Percentiles rank a stretch among this genome's conserved stretches.
Evolutionary conservation across 768 basidiomycete genomes (phyloP).

Genomic region (Xanthoconium purpureum): DNA sequence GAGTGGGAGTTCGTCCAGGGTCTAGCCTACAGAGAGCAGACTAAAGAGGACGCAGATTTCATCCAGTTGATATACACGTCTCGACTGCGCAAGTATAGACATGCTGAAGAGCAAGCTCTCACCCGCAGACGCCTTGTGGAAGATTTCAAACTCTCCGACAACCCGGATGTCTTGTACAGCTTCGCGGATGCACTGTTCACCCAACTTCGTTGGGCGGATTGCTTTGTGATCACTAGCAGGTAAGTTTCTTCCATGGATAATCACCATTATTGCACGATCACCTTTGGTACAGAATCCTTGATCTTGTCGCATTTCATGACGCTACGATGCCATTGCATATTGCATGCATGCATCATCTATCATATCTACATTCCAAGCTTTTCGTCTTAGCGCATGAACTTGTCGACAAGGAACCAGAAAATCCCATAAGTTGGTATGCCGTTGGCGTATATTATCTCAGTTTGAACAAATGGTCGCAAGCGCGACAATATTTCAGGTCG

Average conservation of each 20-base stretch:
- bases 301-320: constrained; percentile 80
- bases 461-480: constrained; percentile 83
- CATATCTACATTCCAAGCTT: constrained; percentile 85
- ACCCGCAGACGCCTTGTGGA: constrained; percentile 77
- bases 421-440: constrained; percentile 95
- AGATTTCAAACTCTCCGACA: constrained; percentile 82
- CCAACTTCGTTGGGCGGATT: constrained; percentile 91
- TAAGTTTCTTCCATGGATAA: constrained; percentile 26
- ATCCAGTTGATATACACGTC: constrained; percentile 91
- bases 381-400: constrained; percentile 97
- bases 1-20: constrained; percentile 96
- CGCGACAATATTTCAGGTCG: constrained; percentile 92
- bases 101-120: constrained; percentile 74
- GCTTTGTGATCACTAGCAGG: constrained; percentile 84
- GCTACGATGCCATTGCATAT: constrained; percentile 92
- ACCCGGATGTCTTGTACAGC: constrained; percentile 88
- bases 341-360: constrained; percentile 96
- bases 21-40: constrained; percentile 79
- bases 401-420: constrained; percentile 91
- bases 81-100: constrained; percentile 87
- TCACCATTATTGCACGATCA: neutral
- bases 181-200: constrained; percentile 88
- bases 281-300: constrained; percentile 62
- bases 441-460: constrained; percentile 97
- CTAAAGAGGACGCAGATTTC: constrained; percentile 85